Percentiles rank a stretch among this genome's conserved stretches.
Conservation (phyloP, 305 asterid species). For the Nicotiana rustica region DNA sequence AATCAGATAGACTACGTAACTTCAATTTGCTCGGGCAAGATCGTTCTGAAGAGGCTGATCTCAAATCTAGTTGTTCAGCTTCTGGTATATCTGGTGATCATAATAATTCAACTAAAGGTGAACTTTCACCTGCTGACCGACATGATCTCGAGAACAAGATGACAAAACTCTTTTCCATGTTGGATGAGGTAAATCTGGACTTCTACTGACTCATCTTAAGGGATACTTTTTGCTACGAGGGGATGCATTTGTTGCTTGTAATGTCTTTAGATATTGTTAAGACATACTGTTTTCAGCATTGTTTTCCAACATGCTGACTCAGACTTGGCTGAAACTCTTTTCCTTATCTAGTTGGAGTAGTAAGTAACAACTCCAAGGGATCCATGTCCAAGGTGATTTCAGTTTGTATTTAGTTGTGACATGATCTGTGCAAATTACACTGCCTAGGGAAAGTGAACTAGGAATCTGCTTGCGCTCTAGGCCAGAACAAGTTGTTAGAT, state of each 20-base stretch:
- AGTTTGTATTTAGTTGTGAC: background rate
- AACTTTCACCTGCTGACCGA: conserved; percentile 58
- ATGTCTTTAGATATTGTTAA: background rate
- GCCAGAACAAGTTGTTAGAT: background rate
- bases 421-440: conserved; percentile 14
- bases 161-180: conserved; percentile 60
- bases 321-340: background rate
- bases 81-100: conserved; percentile 42
- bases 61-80: conserved; percentile 41
- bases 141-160: conserved; percentile 64
- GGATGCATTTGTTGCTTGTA: conserved; percentile 3
- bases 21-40: conserved; percentile 42
- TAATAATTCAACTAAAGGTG: conserved; percentile 45
- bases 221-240: background rate
- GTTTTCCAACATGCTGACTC: background rate
- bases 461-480: background rate
- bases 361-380: background rate
- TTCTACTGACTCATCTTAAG: background rate
- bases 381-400: background rate
- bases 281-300: background rate
- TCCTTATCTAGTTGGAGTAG: background rate
- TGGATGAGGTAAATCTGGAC: conserved; percentile 63
- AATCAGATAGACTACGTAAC: conserved; percentile 42
- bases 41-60: conserved; percentile 46
- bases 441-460: background rate